Percentiles rank a stretch among this genome's conserved stretches.
Conservation (phyloP, 345 rosid species). For the Hypericum androsaemum region DNA sequence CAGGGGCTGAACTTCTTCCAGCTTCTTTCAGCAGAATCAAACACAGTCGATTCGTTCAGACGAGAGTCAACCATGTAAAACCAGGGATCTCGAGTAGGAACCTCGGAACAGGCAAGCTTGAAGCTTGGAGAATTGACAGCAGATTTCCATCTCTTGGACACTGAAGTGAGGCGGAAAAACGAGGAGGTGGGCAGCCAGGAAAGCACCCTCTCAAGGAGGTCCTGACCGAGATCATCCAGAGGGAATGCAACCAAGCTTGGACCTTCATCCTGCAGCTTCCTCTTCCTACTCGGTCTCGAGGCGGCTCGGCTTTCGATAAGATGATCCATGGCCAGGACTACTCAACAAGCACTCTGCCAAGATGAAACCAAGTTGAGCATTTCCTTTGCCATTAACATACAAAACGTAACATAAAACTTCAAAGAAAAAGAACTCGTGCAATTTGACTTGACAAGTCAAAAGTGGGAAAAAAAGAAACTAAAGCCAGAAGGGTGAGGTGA, state of each 20-base stretch:
- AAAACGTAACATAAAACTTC: no score
- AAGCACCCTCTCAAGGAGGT: slow-evolving; percentile 70
- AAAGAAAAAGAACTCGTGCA: no score
- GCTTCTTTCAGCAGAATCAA: slow-evolving; percentile 50
- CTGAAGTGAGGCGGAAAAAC: slow-evolving; percentile 53
- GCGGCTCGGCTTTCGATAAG: slow-evolving; percentile 7
- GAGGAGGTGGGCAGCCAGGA: slow-evolving; percentile 75
- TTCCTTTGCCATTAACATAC: no score
- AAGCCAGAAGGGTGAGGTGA: no score
- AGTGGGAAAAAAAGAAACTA: no score
- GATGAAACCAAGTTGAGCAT: neutral
- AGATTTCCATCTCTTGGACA: slow-evolving; percentile 85
- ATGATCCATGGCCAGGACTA: slow-evolving; percentile 26
- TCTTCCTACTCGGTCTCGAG: slow-evolving; percentile 34
- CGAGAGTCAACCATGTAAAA: slow-evolving; percentile 57
- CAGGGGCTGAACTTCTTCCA: slow-evolving; percentile 51
- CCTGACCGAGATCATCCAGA: slow-evolving; percentile 64
- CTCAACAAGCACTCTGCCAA: slow-evolving; percentile 15
- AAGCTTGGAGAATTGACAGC: slow-evolving; percentile 52
- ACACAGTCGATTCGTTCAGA: slow-evolving; percentile 33
- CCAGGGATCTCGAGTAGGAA: slow-evolving; percentile 74
- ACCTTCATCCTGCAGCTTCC: slow-evolving; percentile 37
- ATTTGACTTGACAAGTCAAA: no score
- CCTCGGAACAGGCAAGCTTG: slow-evolving; percentile 61
- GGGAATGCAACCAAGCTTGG: slow-evolving; percentile 22